Conservation (phyloP, 2,329 filamentous ascomycete species). For the Trichophaea hybrida region DNA sequence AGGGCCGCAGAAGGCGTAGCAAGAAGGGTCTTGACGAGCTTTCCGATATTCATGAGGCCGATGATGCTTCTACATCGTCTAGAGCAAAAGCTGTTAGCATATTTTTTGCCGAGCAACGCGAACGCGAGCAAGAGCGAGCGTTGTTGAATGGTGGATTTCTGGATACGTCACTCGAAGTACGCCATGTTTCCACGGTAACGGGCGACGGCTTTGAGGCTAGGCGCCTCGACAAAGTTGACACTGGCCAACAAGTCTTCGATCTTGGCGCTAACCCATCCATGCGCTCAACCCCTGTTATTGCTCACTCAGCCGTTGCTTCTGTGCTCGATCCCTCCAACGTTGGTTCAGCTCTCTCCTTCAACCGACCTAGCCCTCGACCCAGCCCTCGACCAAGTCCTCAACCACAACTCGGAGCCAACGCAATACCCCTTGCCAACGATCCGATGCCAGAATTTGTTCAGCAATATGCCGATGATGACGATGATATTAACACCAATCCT, state of each 20-base stretch:
- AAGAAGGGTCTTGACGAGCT: slow-evolving; percentile 17
- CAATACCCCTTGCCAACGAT: slow-evolving; percentile 52
- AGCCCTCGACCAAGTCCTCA: slow-evolving; percentile 32
- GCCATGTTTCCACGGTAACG: slow-evolving; percentile 17
- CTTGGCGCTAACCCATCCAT: slow-evolving; percentile 27
- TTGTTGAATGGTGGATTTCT: slow-evolving; percentile 12
- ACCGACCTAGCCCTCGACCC: slow-evolving; percentile 4
- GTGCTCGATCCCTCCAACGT: slow-evolving; percentile 24
- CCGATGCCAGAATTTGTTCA: slow-evolving; percentile 68
- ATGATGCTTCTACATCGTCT: slow-evolving; percentile 7
- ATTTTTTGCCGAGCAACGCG: slow-evolving; percentile 22
- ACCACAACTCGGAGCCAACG: slow-evolving; percentile 52
- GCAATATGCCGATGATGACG: slow-evolving; percentile 33
- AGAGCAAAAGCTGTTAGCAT: slow-evolving; percentile 11
- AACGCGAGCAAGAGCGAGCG: slow-evolving; percentile 19
- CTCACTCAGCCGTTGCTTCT: slow-evolving; percentile 25
- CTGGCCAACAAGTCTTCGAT: slow-evolving; percentile 25
- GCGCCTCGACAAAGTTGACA: slow-evolving; percentile 20
- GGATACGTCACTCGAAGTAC: slow-evolving; percentile 17
- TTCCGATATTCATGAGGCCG: slow-evolving; percentile 17
- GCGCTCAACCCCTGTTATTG: slow-evolving; percentile 26
- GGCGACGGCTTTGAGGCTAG: slow-evolving; percentile 11
- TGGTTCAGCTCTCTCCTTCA: slow-evolving; percentile 17
- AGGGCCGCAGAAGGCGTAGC: slow-evolving; percentile 3
- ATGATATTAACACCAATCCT: slow-evolving; percentile 67